Percentiles rank a stretch among this genome's conserved stretches.
Evolutionary conservation across 192 early-diverging fungal species (phyloP).

Genomic region (Coemansia sp.): DNA sequence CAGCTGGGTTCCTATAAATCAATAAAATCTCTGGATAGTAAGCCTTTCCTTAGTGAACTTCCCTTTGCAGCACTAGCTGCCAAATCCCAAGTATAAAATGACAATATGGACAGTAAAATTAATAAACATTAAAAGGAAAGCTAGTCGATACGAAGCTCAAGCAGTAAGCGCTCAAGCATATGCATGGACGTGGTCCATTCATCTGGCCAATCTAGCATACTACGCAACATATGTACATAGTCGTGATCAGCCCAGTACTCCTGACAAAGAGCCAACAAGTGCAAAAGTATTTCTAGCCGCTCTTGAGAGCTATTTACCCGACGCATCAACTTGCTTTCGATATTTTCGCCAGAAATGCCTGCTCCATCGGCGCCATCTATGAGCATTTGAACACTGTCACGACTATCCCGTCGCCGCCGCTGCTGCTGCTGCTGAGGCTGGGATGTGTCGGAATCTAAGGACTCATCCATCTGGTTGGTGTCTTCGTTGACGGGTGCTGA

Average conservation of each 20-base stretch:
- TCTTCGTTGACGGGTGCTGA: not conserved
- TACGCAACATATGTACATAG: conserved; percentile 37
- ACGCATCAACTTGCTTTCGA: conserved; percentile 34
- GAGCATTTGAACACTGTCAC: conserved; percentile 16
- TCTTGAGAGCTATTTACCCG: conserved; percentile 37
- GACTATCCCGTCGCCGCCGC: conserved; percentile 7
- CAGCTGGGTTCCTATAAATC: no score
- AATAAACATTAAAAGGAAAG: no score
- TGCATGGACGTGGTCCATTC: conserved; percentile 55
- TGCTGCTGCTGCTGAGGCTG: not conserved
- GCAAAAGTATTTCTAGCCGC: conserved; percentile 34
- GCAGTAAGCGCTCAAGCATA: conserved; percentile 50
- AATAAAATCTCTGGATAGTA: no score
- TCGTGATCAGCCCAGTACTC: conserved; percentile 55
- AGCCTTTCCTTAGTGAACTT: no score
- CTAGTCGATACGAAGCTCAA: conserved; percentile 47
- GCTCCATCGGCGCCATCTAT: conserved; percentile 26
- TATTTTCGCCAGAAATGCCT: conserved; percentile 11
- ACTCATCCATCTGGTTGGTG: conserved; percentile 22
- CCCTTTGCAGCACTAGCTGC: no score
- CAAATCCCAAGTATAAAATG: no score
- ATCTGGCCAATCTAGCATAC: conserved; percentile 51
- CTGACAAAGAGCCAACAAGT: conserved; percentile 37
- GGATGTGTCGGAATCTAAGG: not conserved
- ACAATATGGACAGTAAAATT: no score